Percentiles rank a stretch among this genome's conserved stretches.
These are phyloP conservation scores for Lichtheimia ramosa DNA, from an alignment of 371 early-diverging fungal genomes.

Conservation along the genomic window DNA sequence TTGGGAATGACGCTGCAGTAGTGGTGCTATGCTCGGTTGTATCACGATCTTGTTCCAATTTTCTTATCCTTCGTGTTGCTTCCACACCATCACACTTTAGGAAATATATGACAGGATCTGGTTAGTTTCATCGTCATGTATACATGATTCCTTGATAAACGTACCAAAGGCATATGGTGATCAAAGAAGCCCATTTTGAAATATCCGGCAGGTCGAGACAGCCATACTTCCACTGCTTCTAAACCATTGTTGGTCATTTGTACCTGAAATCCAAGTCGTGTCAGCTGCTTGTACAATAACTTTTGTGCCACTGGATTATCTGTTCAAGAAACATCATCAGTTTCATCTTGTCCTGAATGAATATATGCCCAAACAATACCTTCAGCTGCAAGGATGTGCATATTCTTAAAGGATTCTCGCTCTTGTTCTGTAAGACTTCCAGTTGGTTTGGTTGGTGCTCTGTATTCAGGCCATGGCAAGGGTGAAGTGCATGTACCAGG, in stretches of 20 bases:
- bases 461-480: not conserved
- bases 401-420: conserved; percentile 21
- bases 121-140: not conserved
- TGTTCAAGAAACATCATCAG: not conserved
- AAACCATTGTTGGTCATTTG: conserved; percentile 45
- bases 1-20: conserved; percentile 14
- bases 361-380: not conserved
- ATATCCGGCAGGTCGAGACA: conserved; percentile 21
- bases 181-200: conserved; percentile 47
- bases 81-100: conserved; percentile 47
- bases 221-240: conserved; percentile 40
- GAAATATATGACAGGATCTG: not conserved
- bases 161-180: conserved; percentile 45
- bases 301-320: conserved; percentile 52
- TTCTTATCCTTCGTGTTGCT: conserved; percentile 39
- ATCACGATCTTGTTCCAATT: conserved; percentile 23
- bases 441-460: not conserved
- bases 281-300: conserved; percentile 38
- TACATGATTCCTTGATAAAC: not conserved
- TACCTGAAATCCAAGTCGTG: conserved; percentile 40
- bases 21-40: conserved; percentile 8
- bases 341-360: not conserved
- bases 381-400: conserved; percentile 47
- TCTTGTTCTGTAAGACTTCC: conserved; percentile 28
- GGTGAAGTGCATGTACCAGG: not conserved